Base-by-base conservation (phyloP, 768 basidiomycete genomes). In the Pluteus cervinus region DNA sequence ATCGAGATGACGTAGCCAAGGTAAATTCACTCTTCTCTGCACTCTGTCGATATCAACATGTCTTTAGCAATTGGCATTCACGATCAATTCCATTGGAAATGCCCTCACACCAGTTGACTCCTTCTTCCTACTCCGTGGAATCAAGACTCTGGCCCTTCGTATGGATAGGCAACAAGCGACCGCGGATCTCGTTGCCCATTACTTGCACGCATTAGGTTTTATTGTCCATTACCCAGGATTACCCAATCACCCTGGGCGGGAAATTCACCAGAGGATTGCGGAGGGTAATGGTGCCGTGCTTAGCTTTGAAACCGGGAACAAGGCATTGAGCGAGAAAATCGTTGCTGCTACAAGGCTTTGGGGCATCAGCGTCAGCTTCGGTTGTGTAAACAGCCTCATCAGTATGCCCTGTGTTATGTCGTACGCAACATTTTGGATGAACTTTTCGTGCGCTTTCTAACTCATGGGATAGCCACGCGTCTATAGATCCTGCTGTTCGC, bases 351-450 rank as follows among this genome's bases (percentile, higher is more conserved):
- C 96, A 11, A 73, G 91, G 37, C 66, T 99, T 18, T 99, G 94
- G 93, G 89, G 93, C 14, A 97, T 99, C 53, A 90, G 86, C 44
- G 96, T 99, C 50, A 92, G 89, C 56, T 99, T 99, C 53, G 96
- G 96, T 22, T 92, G 88, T 48, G 93, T 99, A 43, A 99, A 99
- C 66, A 91, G 88, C 53, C 58, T 99, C 58, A 98, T 98, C 63
- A 91, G 87, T 46, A 97, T 99, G 94, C 96, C 96, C 24, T 98
- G 96, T 58, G 80, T 90, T 50, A 98, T 99, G 96, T 96, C 92
- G 94, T 98, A 61, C 66, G 93, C n/a, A n/a, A n/a, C n/a, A n/a
- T n/a, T n/a, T n/a, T n/a, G n/a, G n/a, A n/a, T 86, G 4, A 24
- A 24, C 38, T 20, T 9, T 34, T 46, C 38, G 43, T 36, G 36